These are phyloP conservation scores for Saccharomyces pastorianus DNA, from an alignment of 1,139 yeast species.

Conservation along the genomic window DNA sequence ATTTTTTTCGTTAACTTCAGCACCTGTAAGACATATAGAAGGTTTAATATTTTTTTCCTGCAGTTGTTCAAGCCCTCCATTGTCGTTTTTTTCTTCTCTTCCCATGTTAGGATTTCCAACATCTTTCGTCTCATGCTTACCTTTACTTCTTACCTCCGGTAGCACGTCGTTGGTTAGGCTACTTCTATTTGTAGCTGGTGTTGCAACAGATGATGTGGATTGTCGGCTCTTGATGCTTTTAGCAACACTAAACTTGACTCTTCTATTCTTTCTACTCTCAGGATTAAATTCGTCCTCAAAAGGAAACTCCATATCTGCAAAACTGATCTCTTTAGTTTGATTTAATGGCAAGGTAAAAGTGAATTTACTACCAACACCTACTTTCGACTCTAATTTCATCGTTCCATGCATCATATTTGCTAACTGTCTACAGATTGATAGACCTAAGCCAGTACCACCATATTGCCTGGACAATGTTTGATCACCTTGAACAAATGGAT, in stretches of 20 bases:
- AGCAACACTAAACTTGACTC: constrained; percentile 35
- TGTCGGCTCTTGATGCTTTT: constrained; percentile 16
- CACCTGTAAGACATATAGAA: too few species aligned
- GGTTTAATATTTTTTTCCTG: background rate
- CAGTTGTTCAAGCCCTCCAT: background rate
- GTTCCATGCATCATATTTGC: constrained; percentile 87
- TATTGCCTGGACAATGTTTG: constrained; percentile 85
- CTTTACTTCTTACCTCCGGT: background rate
- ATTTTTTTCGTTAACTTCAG: constrained; percentile 20
- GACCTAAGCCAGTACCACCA: constrained; percentile 94
- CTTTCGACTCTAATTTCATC: constrained; percentile 55
- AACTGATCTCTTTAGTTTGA: constrained; percentile 54
- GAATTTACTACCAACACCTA: constrained; percentile 76
- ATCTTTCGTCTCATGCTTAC: background rate
- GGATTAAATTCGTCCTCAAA: constrained; percentile 44
- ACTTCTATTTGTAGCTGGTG: constrained; percentile 7
- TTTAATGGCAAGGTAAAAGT: constrained; percentile 70
- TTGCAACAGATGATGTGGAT: constrained; percentile 14
- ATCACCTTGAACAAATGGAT: constrained; percentile 95
- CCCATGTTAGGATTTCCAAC: background rate
- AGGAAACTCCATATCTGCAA: constrained; percentile 29
- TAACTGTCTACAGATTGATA: constrained; percentile 85
- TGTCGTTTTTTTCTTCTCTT: constrained; percentile 21
- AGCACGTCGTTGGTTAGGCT: background rate
- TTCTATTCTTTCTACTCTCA: constrained; percentile 35